A percentile compares a stretch with the other conserved stretches of the same genome.
Conservation (phyloP, 768 basidiomycete genomes). For the Boletus speciosus region DNA sequence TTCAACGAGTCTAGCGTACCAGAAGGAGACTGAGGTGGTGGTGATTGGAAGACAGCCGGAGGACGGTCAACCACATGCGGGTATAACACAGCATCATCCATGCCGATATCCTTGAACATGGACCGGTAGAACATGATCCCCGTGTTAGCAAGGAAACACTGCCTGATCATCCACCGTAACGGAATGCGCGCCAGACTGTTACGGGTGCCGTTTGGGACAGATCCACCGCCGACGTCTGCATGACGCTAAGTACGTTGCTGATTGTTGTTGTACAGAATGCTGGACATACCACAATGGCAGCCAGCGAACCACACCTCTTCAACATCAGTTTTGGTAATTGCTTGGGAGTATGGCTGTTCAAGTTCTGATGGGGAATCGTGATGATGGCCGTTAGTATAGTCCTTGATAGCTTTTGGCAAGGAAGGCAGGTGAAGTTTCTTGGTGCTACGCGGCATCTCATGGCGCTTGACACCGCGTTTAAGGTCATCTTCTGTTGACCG, state of each 20-base stretch:
- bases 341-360: conserved; percentile 38
- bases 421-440: conserved; percentile 16
- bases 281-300: conserved; percentile 58
- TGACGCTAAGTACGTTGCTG: not conserved
- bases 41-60: conserved; percentile 34
- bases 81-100: conserved; percentile 48
- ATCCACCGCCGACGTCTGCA: conserved; percentile 75
- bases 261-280: not conserved
- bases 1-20: conserved; percentile 12
- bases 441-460: conserved; percentile 44
- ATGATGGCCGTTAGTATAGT: conserved; percentile 4
- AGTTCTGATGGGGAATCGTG: conserved; percentile 28
- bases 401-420: not conserved
- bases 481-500: conserved; percentile 40
- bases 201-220: conserved; percentile 51
- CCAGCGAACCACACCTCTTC: conserved; percentile 83
- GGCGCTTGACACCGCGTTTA: conserved; percentile 44
- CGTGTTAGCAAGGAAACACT: conserved; percentile 52
- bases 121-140: conserved; percentile 58
- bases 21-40: conserved; percentile 8
- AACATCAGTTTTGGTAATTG: conserved; percentile 49
- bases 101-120: conserved; percentile 40
- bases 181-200: conserved; percentile 68
- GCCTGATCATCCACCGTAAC: conserved; percentile 74
- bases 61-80: conserved; percentile 41